Evolutionary conservation across 441 rosid species (phyloP).

Genomic region (Jatropha multifida): DNA sequence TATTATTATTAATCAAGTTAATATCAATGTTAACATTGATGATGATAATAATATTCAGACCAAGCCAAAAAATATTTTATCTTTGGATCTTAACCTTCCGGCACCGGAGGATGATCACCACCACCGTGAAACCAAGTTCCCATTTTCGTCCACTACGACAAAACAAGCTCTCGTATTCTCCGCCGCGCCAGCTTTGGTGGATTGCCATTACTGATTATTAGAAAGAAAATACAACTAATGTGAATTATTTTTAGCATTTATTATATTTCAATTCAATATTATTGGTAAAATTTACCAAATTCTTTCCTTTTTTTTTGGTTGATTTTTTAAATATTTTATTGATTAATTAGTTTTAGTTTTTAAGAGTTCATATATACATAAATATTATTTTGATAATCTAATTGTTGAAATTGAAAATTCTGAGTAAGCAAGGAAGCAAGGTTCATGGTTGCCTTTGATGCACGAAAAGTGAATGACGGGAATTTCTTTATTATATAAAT

Average conservation of each 20-base stretch:
- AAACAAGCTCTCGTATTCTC: constrained; percentile 43
- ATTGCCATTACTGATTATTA: constrained; percentile 64
- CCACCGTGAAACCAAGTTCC: constrained; percentile 49
- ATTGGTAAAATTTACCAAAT: constrained; percentile 23
- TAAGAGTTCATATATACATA: neutral
- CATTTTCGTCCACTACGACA: constrained; percentile 37
- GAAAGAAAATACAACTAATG: constrained; percentile 17
- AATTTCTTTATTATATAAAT: constrained; percentile 29
- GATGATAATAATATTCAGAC: constrained; percentile 8
- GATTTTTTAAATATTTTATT: neutral
- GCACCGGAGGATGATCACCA: constrained; percentile 76
- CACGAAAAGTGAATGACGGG: constrained; percentile 82
- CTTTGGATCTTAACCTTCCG: constrained; percentile 89
- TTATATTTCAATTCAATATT: constrained; percentile 19
- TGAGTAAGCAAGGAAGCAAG: constrained; percentile 75
- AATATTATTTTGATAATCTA: constrained; percentile 31
- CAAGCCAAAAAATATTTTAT: constrained; percentile 47
- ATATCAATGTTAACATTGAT: neutral
- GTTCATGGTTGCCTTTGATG: constrained; percentile 75
- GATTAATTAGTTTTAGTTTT: constrained; percentile 8
- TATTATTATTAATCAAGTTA: constrained; percentile 23
- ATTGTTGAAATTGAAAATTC: constrained; percentile 62
- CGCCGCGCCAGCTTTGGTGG: constrained; percentile 70
- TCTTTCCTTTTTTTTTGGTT: constrained; percentile 18
- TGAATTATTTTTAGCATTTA: constrained; percentile 32